Percentiles rank a stretch among this genome's conserved stretches.
Evolutionary conservation across 2,329 filamentous ascomycete species (phyloP).

Genomic region (Penicillium sp.): DNA sequence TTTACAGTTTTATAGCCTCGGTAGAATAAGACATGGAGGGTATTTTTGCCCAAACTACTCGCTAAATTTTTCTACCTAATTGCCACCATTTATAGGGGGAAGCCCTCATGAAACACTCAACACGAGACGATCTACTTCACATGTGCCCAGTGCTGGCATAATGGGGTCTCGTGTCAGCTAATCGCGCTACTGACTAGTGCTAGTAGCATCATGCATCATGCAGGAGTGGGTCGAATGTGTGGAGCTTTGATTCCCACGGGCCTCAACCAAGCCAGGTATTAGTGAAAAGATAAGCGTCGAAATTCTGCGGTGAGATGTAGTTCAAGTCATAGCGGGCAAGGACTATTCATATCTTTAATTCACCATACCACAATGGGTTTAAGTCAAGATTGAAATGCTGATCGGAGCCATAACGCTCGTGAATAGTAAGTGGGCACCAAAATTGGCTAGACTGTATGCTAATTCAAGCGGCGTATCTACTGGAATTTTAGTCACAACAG

Average conservation of each 20-base stretch:
- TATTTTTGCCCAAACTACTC: not conserved
- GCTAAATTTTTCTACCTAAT: not conserved
- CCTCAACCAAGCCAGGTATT: not conserved
- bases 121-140: not conserved
- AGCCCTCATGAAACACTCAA: not conserved
- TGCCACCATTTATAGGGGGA: not conserved
- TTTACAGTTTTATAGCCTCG: not conserved
- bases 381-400: not conserved
- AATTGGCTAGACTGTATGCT: no score
- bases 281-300: no score
- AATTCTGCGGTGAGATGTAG: not conserved
- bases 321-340: not conserved
- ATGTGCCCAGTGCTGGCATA: not conserved
- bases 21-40: not conserved
- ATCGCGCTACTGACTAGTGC: not conserved
- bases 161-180: not conserved
- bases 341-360: not conserved
- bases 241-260: not conserved
- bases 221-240: not conserved
- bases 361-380: not conserved
- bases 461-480: no score
- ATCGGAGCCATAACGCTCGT: no score
- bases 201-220: not conserved
- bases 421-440: no score
- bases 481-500: no score